These are phyloP conservation scores for Cordyceps cateniannulata DNA, from an alignment of 2,329 filamentous ascomycete genomes.

Conservation along the genomic window DNA sequence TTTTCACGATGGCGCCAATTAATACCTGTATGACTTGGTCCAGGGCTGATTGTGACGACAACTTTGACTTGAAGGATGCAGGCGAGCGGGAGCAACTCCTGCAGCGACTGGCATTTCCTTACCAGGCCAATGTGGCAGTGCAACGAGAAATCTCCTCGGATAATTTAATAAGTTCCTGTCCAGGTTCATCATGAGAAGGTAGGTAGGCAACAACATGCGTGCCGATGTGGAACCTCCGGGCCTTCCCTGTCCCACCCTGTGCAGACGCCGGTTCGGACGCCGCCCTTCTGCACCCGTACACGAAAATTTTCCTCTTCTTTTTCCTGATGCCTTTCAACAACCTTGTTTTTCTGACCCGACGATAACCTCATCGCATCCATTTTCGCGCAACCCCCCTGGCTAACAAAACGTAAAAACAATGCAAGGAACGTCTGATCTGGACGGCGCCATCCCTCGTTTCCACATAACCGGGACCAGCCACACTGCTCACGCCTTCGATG, in stretches of 20 bases:
- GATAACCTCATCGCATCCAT: neutral
- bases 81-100: too few species aligned
- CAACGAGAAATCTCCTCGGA: neutral
- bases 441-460: constrained; percentile 5
- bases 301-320: neutral
- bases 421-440: too few species aligned
- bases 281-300: too few species aligned
- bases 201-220: neutral
- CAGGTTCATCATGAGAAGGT: too few species aligned
- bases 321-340: neutral
- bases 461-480: neutral
- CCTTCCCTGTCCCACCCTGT: neutral
- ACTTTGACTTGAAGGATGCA: too few species aligned
- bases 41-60: neutral
- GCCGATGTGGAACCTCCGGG: neutral
- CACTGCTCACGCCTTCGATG: too few species aligned
- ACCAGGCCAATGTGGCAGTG: neutral
- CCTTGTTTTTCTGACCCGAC: neutral
- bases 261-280: constrained; percentile 1
- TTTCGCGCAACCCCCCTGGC: too few species aligned
- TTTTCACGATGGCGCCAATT: neutral
- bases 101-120: neutral
- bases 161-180: too few species aligned
- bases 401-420: too few species aligned
- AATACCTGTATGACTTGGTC: too few species aligned